These are phyloP conservation scores for Stachybotrys echinatus DNA, from an alignment of 2,329 filamentous ascomycete species.

Conservation along the genomic window DNA sequence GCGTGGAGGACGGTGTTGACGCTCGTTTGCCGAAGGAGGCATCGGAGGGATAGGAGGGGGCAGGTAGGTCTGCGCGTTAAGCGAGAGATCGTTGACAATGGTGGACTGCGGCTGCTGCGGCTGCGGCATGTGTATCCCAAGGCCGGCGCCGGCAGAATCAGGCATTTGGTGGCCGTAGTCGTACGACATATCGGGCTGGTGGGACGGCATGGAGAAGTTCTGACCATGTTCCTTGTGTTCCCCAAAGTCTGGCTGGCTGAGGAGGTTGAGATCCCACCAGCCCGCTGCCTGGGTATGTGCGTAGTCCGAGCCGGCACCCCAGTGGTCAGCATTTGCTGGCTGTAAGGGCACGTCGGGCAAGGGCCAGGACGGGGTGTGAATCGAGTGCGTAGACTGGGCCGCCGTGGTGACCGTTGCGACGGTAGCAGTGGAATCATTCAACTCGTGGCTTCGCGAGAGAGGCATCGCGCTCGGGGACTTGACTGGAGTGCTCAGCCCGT, in stretches of 20 bases:
- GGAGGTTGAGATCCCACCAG: constrained; percentile 25
- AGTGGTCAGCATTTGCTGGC: neutral
- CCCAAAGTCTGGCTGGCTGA: constrained; percentile 20
- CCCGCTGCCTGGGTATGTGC: constrained; percentile 14
- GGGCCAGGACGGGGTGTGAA: neutral
- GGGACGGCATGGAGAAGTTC: constrained; percentile 33
- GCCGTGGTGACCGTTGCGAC: constrained; percentile 9
- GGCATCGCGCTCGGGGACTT: constrained; percentile 31
- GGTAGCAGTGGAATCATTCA: constrained; percentile 9
- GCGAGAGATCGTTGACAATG: constrained; percentile 27
- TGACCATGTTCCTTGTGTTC: constrained; percentile 26
- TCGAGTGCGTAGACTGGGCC: constrained; percentile 3
- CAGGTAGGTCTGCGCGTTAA: constrained; percentile 28
- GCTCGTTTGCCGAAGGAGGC: constrained; percentile 20
- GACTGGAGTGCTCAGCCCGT: constrained; percentile 29
- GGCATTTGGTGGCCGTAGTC: constrained; percentile 27
- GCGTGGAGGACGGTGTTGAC: constrained; percentile 40
- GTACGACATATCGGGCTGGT: constrained; percentile 32
- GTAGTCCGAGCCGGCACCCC: constrained; percentile 3
- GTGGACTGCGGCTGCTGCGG: constrained; percentile 28
- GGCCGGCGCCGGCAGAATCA: constrained; percentile 28
- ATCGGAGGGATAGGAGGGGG: constrained; percentile 24
- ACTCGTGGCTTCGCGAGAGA: constrained; percentile 20
- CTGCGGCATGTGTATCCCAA: constrained; percentile 52
- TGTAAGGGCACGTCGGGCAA: constrained; percentile 4